Base-by-base conservation (phyloP, 2,329 filamentous ascomycete species). In the Penicillium sp. region DNA sequence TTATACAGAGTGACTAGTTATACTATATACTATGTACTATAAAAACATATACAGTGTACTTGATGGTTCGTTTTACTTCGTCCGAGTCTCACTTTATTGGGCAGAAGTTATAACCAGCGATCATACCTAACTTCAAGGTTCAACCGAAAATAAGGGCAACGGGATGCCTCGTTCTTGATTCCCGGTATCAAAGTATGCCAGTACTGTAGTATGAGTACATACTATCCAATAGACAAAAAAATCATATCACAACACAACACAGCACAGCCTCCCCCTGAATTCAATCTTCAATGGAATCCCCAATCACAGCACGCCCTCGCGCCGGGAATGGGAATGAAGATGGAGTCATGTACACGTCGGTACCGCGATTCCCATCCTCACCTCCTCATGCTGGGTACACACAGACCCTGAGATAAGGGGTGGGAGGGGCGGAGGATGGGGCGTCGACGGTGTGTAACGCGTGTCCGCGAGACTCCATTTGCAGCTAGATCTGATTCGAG, bases 261-360 rank as follows among this genome's bases (percentile, higher is more conserved):
- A 49, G 60, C 60, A 63, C 60, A 62, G 60, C 60, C 60, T 62
- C 60, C 60, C 60, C 60, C 60, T 63, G 57, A 62, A 57, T 54
- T 43, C 45, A 49, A 46, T 26, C 32, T 49, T 21, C 39, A 26
- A 26, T 18, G 45, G 26, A 49, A 45, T 40, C 42, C 39, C 49
- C 44, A 55, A 51, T 43, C 46, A 48, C 27, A 15, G 10, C 30
- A 17, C 30, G 26, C 24, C 20, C 45, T n/a, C 18, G 43, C 40
- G 57, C 48, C 51, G 36, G 46, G n/a, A n/a, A n/a, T n/a, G n/a
- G 47, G 55, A 59, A 60, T 61, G 57, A 51, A 52, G 52, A 52
- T 51, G 41, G 40, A 46, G 39, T 41, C 12, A 24, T 32, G 26
- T 39, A 55, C 56, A 49, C 24, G 18, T 42, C 26, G 26, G 21